Conservation (phyloP, 75 land plant species). For the Cunninghamia lanceolata region DNA sequence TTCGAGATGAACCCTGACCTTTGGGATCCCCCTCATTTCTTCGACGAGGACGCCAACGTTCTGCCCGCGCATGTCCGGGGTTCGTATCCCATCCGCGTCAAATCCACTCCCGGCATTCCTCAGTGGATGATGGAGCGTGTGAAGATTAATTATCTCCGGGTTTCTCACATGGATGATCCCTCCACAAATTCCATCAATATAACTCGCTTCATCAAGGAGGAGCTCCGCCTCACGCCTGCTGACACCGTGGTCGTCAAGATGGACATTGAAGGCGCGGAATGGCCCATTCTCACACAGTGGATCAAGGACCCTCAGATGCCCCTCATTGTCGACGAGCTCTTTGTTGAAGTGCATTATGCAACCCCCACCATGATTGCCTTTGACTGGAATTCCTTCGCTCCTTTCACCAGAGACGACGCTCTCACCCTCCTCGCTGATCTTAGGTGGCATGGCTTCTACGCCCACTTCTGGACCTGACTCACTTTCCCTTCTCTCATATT, state of each 20-base stretch:
- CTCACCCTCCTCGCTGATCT: conserved; percentile 19
- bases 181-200: conserved; percentile 3
- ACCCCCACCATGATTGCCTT: conserved; percentile 19
- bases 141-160: conserved; percentile 15
- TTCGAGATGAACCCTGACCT: conserved; percentile 20
- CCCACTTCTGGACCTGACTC: conserved; percentile 31
- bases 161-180: conserved; percentile 22
- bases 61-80: conserved; percentile 1
- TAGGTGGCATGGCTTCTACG: conserved; percentile 21
- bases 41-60: conserved; percentile 15
- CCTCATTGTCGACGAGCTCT: conserved; percentile 35
- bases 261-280: conserved; percentile 39
- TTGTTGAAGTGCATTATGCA: conserved; percentile 36
- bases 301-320: conserved; percentile 26
- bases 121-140: conserved; percentile 38
- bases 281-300: conserved; percentile 40
- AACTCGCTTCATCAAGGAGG: conserved; percentile 33
- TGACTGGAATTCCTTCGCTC: conserved; percentile 22
- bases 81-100: conserved; percentile 14
- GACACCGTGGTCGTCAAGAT: conserved; percentile 39
- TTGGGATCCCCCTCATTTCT: conserved; percentile 11
- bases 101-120: conserved; percentile 24
- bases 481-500: too few relatives aligned
- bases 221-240: conserved; percentile 12
- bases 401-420: conserved; percentile 23